Percentiles rank a stretch among this genome's conserved stretches.
These are phyloP conservation scores for Xenosphaeropsis pyriputrescens DNA, from an alignment of 2,329 filamentous ascomycete species.

Conservation along the genomic window DNA sequence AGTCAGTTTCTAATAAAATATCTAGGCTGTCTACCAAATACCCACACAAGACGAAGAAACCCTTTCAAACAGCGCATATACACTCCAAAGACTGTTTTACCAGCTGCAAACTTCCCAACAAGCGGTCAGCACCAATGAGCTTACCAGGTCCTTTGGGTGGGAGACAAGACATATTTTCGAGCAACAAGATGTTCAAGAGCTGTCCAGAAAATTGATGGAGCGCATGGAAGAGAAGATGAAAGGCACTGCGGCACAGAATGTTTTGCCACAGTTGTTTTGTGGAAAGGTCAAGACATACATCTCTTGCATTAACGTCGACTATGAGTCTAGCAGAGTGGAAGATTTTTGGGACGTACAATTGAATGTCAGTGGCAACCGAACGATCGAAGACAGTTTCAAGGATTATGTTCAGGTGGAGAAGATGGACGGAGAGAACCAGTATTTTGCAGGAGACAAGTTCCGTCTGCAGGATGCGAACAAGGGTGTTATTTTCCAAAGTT, in stretches of 20 bases:
- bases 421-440: slow-evolving; percentile 96
- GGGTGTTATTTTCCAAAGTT: slow-evolving; percentile 91
- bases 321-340: slow-evolving; percentile 88
- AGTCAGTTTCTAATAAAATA: background rate
- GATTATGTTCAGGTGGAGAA: slow-evolving; percentile 96
- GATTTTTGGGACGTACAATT: slow-evolving; percentile 99
- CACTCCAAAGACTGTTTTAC: slow-evolving; percentile 87
- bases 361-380: slow-evolving; percentile 89
- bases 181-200: slow-evolving; percentile 95
- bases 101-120: slow-evolving; percentile 74
- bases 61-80: slow-evolving; percentile 79
- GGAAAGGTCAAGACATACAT: slow-evolving; percentile 99
- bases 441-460: slow-evolving; percentile 78
- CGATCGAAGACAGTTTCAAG: slow-evolving; percentile 82
- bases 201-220: slow-evolving; percentile 95
- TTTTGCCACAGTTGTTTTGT: slow-evolving; percentile 80
- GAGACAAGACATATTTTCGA: slow-evolving; percentile 96
- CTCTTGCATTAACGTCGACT: slow-evolving; percentile 95
- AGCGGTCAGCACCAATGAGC: slow-evolving; percentile 80
- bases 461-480: slow-evolving; percentile 95
- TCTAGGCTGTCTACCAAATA: slow-evolving; percentile 86
- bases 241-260: slow-evolving; percentile 79
- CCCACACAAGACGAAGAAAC: slow-evolving; percentile 77
- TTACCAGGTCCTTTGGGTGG: slow-evolving; percentile 96
- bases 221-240: slow-evolving; percentile 97